A percentile compares a stretch with the other conserved stretches of the same genome.
phyloP scores from a whole-genome alignment of 2,329 filamentous ascomycete species.

The Phoma sp. region DNA sequence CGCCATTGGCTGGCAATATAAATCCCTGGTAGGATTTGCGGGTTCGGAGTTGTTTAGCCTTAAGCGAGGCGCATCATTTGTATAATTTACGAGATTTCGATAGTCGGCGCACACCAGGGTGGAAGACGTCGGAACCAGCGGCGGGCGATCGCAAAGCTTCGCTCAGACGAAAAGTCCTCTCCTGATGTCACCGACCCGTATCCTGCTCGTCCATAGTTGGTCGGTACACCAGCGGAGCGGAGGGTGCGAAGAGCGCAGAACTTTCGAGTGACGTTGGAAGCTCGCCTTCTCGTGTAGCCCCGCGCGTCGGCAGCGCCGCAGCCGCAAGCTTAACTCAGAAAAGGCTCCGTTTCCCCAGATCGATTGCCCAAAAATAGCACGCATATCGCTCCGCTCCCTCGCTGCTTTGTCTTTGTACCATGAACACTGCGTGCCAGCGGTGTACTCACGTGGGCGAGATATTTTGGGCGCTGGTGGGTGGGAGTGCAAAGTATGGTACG shows the following conservation, averaged over 20 bases:
- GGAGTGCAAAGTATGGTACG: conserved; percentile 1
- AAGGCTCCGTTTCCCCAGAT: neutral
- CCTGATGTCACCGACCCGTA: conserved; percentile 9
- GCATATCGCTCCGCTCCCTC: neutral
- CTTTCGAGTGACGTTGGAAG: conserved; percentile 5
- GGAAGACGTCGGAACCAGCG: too few species aligned
- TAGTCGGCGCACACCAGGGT: neutral
- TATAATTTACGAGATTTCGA: conserved; percentile 16
- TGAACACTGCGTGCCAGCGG: neutral
- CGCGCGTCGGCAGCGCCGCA: conserved; percentile 7
- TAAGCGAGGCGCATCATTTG: conserved; percentile 13
- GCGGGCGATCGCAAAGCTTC: neutral
- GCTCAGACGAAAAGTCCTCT: too few species aligned
- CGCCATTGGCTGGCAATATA: neutral
- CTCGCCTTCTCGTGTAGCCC: conserved; percentile 2
- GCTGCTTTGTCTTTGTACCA: neutral
- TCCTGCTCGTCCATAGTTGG: neutral
- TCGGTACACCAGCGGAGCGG: neutral
- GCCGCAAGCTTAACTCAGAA: conserved; percentile 4
- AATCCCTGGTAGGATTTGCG: neutral
- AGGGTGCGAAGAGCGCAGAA: neutral
- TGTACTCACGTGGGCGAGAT: neutral
- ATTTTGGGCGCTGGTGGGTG: too few species aligned
- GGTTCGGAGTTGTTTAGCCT: conserved; percentile 10
- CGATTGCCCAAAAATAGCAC: conserved; percentile 7